A percentile compares a stretch with the other conserved stretches of the same genome.
Evolutionary conservation across 2,329 filamentous ascomycete species (phyloP).

Genomic region (Colletotrichum limetticola): DNA sequence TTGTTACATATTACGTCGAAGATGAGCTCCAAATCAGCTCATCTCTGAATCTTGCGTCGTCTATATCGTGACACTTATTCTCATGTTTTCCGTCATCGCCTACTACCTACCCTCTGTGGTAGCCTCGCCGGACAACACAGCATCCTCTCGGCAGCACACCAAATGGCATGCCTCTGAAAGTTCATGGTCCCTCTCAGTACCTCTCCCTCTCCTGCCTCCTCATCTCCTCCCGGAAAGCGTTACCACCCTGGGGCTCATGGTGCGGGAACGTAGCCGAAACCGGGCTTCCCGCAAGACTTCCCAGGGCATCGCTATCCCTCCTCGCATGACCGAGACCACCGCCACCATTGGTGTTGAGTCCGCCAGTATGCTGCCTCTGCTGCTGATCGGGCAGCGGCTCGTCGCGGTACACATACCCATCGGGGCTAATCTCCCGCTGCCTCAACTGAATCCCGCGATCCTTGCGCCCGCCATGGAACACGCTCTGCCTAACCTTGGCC

Average conservation of each 20-base stretch:
- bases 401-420: slow-evolving; percentile 48
- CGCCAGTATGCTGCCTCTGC: background rate
- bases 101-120: background rate
- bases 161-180: background rate
- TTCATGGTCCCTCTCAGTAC: slow-evolving; percentile 34
- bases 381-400: slow-evolving; percentile 40
- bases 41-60: slow-evolving; percentile 3
- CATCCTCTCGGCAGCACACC: background rate
- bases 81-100: background rate
- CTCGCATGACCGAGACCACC: slow-evolving; percentile 38
- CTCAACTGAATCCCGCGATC: slow-evolving; percentile 56
- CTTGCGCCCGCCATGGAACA: slow-evolving; percentile 35
- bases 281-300: slow-evolving; percentile 60
- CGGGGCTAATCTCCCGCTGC: slow-evolving; percentile 33
- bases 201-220: slow-evolving; percentile 57
- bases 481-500: slow-evolving; percentile 43
- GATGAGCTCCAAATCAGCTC: background rate
- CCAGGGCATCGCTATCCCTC: slow-evolving; percentile 60
- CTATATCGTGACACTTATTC: background rate
- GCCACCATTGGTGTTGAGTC: background rate
- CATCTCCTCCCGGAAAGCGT: slow-evolving; percentile 62
- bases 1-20: slow-evolving; percentile 22
- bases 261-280: slow-evolving; percentile 54
- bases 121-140: background rate
- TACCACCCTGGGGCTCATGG: slow-evolving; percentile 48